Percentiles rank a stretch among this genome's conserved stretches.
Evolutionary conservation across 768 basidiomycete species (phyloP).

Genomic region (Mycena vulgaris): DNA sequence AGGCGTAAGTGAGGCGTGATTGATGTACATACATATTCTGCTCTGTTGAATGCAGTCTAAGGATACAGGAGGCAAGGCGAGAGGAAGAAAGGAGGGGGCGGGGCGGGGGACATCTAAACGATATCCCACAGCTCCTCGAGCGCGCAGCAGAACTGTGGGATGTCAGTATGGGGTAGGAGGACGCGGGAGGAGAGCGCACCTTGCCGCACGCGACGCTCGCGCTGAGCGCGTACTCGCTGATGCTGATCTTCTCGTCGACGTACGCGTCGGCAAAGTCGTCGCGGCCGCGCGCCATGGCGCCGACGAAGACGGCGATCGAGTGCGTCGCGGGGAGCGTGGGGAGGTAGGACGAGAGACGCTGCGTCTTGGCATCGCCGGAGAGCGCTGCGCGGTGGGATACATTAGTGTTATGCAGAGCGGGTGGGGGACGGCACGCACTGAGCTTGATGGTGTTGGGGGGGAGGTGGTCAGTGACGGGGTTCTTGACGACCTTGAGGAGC

Average conservation of each 20-base stretch:
- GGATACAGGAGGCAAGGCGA: constrained; percentile 37
- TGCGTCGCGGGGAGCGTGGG: constrained; percentile 90
- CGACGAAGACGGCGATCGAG: constrained; percentile 94
- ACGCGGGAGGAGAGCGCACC: constrained; percentile 64
- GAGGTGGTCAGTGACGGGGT: constrained; percentile 94
- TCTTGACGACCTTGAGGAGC: constrained; percentile 98
- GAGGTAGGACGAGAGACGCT: constrained; percentile 87
- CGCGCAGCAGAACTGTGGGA: constrained; percentile 85
- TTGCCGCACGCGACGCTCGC: constrained; percentile 98
- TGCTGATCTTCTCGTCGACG: constrained; percentile 97
- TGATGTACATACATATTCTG: constrained; percentile 25
- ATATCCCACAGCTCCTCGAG: constrained; percentile 97
- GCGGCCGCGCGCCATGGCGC: constrained; percentile 96
- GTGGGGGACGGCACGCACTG: constrained; percentile 67
- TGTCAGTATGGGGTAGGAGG: constrained; percentile 5
- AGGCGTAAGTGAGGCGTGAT: neutral
- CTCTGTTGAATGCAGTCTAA: constrained; percentile 36
- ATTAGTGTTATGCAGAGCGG: no score
- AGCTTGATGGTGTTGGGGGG: constrained; percentile 97
- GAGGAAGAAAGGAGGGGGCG: neutral
- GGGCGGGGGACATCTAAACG: constrained; percentile 66
- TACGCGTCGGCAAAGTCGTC: constrained; percentile 97
- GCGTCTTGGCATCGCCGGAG: constrained; percentile 90
- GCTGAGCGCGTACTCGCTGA: constrained; percentile 94
- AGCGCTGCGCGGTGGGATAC: constrained; percentile 68